Evolutionary conservation across 2,329 filamentous ascomycete species (phyloP).

Genomic region (Cordyceps fumosorosea): DNA sequence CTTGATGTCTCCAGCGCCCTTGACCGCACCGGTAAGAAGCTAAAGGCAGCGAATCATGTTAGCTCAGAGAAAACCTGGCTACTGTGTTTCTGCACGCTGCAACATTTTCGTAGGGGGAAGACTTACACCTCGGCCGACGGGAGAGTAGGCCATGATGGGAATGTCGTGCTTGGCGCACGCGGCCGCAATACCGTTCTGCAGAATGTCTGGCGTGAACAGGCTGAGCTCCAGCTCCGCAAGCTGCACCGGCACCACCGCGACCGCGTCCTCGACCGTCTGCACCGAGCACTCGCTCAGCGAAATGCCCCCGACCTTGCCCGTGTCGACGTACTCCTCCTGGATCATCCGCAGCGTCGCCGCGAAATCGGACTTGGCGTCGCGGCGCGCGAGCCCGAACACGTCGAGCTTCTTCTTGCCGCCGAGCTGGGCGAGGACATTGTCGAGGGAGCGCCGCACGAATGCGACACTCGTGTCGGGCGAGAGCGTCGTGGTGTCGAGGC

Average conservation of each 20-base stretch:
- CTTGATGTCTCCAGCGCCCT: conserved; percentile 20
- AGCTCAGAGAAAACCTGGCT: background rate
- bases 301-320: conserved; percentile 45
- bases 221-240: conserved; percentile 50
- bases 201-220: conserved; percentile 41
- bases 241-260: conserved; percentile 36
- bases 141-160: conserved; percentile 66
- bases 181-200: conserved; percentile 44
- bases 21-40: conserved; percentile 26
- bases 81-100: too few relatives aligned
- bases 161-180: conserved; percentile 59
- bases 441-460: conserved; percentile 49
- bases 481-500: conserved; percentile 29
- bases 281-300: conserved; percentile 46
- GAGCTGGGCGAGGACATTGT: conserved; percentile 45
- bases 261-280: conserved; percentile 42
- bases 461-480: conserved; percentile 45
- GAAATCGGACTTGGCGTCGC: conserved; percentile 44
- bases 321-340: conserved; percentile 42
- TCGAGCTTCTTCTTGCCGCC: conserved; percentile 55
- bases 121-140: conserved; percentile 52
- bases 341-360: conserved; percentile 37
- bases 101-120: background rate
- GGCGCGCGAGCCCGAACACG: conserved; percentile 52
- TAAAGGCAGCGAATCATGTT: conserved; percentile 7